Evolutionary conservation across 2,329 filamentous ascomycete genomes (phyloP), one percentile per base, ranked within the genome.

Genomic region (Aspergillus tamarii): DNA sequence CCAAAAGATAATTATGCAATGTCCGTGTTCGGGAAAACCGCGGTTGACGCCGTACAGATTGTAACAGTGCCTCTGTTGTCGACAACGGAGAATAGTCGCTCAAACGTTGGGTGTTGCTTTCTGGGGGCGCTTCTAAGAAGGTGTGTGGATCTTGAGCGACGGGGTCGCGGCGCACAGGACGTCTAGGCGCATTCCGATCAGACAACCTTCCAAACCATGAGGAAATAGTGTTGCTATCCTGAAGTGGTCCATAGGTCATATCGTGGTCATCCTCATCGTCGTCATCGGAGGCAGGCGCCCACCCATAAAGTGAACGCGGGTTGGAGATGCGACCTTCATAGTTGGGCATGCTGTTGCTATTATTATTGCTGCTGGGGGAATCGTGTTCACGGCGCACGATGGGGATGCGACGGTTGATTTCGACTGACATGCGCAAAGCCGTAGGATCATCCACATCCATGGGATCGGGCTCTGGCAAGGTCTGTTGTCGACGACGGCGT

Each of bases 271-370:
- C 61, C 12, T 62, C 48, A 16, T 70, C 70, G 12, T 78, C 76
- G 19, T 77, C 72, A 57, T 79, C 77, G 39, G 78, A 77, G 10
- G 80, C 80, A 11, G 86, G 86, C 39, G 85, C 85, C 87, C 87
- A 88, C 72, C 87, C 86, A 74, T 88, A 88, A 50, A 88, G 76
- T 60, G 79, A 83, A 69, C 87, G 85, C 65, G 82, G 75, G 68
- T 81, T 82, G 21, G 86, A 84, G 10, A 84, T 79, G 57, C 83
- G 82, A 66, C 84, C 81, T 63, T 86, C 83, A 69, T 88, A 88
- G 50, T 84, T 82, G 39, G 83, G 75, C 60, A 82, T 77, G 57
- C 77, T 79, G 66, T 81, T 77, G 36, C 43, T 57, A 36, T 63
- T 50, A 34, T 63, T 50, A 36, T 58, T 77, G 57, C 77, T 78